Base-by-base conservation (phyloP, 495 filamentous ascomycete species). In the Chlorociboria aeruginascens region DNA sequence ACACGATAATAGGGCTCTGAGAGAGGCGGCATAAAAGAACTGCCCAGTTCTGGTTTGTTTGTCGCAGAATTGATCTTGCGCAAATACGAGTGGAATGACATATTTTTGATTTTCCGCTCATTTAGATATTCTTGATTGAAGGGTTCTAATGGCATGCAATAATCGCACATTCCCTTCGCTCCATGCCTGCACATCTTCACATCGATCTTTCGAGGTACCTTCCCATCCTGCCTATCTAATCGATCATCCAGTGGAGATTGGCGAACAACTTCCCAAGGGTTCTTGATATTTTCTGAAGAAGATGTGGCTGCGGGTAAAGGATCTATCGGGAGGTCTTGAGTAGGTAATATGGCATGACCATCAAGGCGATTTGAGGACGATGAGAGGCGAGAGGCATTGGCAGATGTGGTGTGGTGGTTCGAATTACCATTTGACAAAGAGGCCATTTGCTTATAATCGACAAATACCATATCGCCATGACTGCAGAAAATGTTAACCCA, bases 21-120 rank as follows among this genome's bases (percentile, higher is more conserved):
- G 6, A 99, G 76, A 0, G 92, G 92, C 7, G 93, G 92, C 74
- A 99, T 96, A 64, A 86, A 99, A 13, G 93, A 97, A 50, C 74
- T 83, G 43, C 82, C 85, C 3, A 86, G 73, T 66, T 99, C 90
- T 3, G 87, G 83, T 60, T 93, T 95, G 66, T 99, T 99, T 46
- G 92, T 97, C 1, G 88, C 81, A 12, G 86, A 82, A 64, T 99
- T 99, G 59, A 93, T 81, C 63, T 97, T 97, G 42, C 88, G 78
- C 29, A 99, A 71, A 62, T 97, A 83, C 0, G 89, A 86, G 63
- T 99, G 93, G 62, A 96, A 95, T 1, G 90, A 96, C 30, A 93
- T 73, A 61, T 96, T 92, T 63, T 99, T 99, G 72, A 99, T 95
- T 71, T 95, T 96, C 66, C 87, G 92, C 58, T 97, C 89, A 3